Conservation (phyloP, 2,329 filamentous ascomycete species). For the Calonectria pseudoturangicola region DNA sequence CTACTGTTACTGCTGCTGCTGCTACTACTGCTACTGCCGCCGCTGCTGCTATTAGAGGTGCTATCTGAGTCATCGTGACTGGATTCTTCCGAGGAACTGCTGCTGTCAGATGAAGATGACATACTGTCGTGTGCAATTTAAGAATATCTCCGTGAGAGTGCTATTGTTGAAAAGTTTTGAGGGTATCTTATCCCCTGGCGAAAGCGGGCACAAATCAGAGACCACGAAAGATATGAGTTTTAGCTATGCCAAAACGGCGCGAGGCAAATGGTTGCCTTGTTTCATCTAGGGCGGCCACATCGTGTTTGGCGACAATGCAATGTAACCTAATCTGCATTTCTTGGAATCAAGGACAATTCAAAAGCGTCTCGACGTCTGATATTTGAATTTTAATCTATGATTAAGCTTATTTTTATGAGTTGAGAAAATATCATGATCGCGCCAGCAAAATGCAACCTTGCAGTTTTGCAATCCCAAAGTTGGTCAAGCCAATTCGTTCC, state of each 20-base stretch:
- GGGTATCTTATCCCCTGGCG: too few species aligned
- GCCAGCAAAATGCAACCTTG: too few species aligned
- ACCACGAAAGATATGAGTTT: background rate
- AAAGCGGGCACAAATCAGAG: background rate
- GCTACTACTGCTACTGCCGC: background rate
- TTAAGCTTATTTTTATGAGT: too few species aligned
- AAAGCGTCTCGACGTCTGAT: too few species aligned
- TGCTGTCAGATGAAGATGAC: background rate
- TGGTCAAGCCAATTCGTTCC: too few species aligned
- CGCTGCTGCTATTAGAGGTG: background rate
- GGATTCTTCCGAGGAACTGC: too few species aligned
- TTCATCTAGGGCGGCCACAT: background rate
- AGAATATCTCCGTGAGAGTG: background rate
- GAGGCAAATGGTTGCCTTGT: background rate
- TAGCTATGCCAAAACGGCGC: background rate
- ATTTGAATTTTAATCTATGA: too few species aligned
- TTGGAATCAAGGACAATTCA: too few species aligned
- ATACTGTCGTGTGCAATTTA: background rate
- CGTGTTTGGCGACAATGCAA: background rate
- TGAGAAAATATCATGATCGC: too few species aligned
- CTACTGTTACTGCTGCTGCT: too few species aligned
- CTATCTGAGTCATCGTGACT: background rate
- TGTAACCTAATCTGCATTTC: background rate
- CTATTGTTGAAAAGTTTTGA: background rate
- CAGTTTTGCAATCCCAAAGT: too few species aligned